These are phyloP conservation scores for Acanthamoeba castellanii DNA, from an alignment of 208 protist species.

Conservation along the genomic window DNA sequence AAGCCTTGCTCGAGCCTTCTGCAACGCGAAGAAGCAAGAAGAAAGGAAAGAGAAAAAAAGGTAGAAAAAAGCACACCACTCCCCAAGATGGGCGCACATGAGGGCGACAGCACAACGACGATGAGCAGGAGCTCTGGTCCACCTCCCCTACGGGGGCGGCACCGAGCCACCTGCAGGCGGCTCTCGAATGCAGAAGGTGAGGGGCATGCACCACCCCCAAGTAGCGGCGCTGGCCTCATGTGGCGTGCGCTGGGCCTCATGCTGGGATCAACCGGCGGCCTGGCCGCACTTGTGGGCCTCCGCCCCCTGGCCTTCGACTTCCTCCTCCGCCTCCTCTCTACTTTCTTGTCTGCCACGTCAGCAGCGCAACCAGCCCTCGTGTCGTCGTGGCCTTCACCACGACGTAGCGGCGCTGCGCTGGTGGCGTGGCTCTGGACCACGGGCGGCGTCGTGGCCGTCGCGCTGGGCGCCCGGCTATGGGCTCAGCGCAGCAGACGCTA, in stretches of 20 bases:
- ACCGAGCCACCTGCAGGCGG: too few relatives aligned
- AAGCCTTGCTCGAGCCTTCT: too few relatives aligned
- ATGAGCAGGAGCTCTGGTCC: too few relatives aligned
- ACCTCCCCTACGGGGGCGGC: too few relatives aligned
- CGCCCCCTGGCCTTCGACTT: neutral
- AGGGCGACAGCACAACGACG: too few relatives aligned
- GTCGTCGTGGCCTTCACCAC: too few relatives aligned
- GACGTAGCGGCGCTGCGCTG: neutral
- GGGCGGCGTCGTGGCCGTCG: neutral
- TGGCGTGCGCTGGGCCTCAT: neutral
- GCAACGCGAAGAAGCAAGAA: too few relatives aligned
- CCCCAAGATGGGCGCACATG: too few relatives aligned
- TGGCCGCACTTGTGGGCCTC: neutral
- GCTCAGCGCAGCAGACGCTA: neutral
- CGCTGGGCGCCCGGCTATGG: neutral
- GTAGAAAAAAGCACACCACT: too few relatives aligned
- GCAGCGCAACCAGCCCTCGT: neutral
- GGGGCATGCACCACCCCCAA: too few relatives aligned
- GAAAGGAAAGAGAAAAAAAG: too few relatives aligned
- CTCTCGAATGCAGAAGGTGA: too few relatives aligned
- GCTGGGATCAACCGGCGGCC: neutral
- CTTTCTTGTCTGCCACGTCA: neutral
- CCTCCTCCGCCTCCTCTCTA: neutral
- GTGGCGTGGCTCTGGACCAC: neutral
- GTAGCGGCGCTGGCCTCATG: neutral